Conservation (phyloP, 345 rosid species). For the Orychophragmus violaceus region DNA sequence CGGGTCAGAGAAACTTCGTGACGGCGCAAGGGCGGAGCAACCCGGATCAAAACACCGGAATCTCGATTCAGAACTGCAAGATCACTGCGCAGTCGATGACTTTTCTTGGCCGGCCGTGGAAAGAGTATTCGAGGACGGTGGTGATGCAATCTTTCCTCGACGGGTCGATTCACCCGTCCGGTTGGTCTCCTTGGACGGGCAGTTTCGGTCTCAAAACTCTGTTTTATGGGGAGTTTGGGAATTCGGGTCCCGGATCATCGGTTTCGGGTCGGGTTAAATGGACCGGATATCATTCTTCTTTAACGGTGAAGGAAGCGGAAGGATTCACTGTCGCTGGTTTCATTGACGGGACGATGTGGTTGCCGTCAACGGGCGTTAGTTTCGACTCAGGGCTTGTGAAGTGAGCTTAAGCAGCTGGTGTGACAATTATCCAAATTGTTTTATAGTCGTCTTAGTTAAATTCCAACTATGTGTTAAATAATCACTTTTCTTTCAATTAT, state of each 20-base stretch:
- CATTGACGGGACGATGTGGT: constrained; percentile 26
- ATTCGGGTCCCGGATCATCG: constrained; percentile 49
- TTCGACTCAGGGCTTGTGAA: constrained; percentile 34
- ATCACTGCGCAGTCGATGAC: constrained; percentile 43
- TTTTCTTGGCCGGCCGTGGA: constrained; percentile 68
- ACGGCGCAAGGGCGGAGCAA: constrained; percentile 62
- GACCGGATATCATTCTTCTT: constrained; percentile 38
- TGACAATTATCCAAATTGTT: background rate
- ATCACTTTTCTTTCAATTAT: background rate
- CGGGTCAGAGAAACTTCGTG: constrained; percentile 44
- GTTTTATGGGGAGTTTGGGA: constrained; percentile 42
- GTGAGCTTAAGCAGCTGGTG: constrained; percentile 5
- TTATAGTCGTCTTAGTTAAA: background rate
- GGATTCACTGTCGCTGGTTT: constrained; percentile 21
- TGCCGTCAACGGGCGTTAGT: constrained; percentile 32
- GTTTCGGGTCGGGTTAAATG: constrained; percentile 42
- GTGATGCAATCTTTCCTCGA: constrained; percentile 48
- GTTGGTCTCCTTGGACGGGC: constrained; percentile 47
- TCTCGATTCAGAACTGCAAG: constrained; percentile 45
- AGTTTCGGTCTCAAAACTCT: constrained; percentile 33
- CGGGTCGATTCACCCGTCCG: constrained; percentile 40
- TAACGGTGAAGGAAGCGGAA: constrained; percentile 25
- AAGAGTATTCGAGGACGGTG: constrained; percentile 54
- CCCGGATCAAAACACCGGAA: constrained; percentile 52
- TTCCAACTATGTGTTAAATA: background rate